Conservation (phyloP, 768 basidiomycete genomes). For the Mycena vitilis region DNA sequence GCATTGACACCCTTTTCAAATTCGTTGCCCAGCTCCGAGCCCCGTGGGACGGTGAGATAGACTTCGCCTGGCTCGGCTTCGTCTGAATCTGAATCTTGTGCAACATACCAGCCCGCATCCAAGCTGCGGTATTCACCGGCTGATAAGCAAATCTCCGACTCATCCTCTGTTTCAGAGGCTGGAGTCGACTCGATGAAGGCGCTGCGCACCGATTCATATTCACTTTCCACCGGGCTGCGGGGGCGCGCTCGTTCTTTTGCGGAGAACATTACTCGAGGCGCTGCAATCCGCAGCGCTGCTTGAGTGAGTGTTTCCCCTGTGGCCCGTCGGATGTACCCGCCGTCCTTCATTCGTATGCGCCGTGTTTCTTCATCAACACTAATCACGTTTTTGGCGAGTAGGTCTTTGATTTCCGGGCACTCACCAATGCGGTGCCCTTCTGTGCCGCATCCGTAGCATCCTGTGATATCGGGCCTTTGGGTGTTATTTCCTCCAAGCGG, state of each 20-base stretch:
- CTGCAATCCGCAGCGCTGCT: slow-evolving; percentile 1
- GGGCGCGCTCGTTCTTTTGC: not conserved
- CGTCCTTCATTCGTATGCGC: not conserved
- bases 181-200: no score
- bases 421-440: slow-evolving; percentile 6
- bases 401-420: not conserved
- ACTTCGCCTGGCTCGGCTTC: no score
- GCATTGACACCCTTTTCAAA: no score
- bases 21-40: no score
- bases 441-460: slow-evolving; percentile 6
- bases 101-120: no score
- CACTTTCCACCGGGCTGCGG: no score
- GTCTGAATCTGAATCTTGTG: no score
- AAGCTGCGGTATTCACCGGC: no score
- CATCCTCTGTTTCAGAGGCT: no score
- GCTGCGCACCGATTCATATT: no score
- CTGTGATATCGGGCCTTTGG: not conserved
- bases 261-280: not conserved
- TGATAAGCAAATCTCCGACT: no score
- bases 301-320: not conserved
- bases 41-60: no score
- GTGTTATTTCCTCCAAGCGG: not conserved
- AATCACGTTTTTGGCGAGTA: not conserved
- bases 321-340: not conserved
- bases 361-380: not conserved